Percentiles rank a stretch among this genome's conserved stretches.
These are phyloP conservation scores for Pseudogymnoascus sp. DNA, from an alignment of 2,329 filamentous ascomycete species.

Conservation along the genomic window DNA sequence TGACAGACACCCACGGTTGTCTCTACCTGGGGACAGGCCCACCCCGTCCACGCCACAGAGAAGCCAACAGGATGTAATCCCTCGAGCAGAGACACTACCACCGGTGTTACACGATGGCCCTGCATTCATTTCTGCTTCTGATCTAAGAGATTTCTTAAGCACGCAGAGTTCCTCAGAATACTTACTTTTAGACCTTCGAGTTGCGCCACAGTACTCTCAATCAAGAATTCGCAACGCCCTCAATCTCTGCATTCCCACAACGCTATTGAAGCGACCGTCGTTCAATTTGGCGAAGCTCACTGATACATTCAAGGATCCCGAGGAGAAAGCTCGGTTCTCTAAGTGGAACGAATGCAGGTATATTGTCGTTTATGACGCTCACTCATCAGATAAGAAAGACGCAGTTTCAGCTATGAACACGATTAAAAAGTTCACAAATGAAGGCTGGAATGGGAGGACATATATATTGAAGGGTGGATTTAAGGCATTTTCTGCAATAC, in stretches of 20 bases:
- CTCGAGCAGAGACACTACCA: conserved; percentile 47
- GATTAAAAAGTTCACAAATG: conserved; percentile 82
- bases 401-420: conserved; percentile 75
- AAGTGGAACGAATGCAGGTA: conserved; percentile 66
- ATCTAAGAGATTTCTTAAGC: conserved; percentile 51
- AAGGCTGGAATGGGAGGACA: conserved; percentile 68
- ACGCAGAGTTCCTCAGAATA: conserved; percentile 31
- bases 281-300: conserved; percentile 84
- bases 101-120: conserved; percentile 40
- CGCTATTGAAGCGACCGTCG: conserved; percentile 79
- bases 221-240: conserved; percentile 73
- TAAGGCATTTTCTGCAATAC: conserved; percentile 59
- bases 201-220: conserved; percentile 71
- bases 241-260: conserved; percentile 92
- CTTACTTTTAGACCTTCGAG: conserved; percentile 76
- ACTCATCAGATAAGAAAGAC: conserved; percentile 71
- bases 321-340: conserved; percentile 64
- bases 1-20: conserved; percentile 48
- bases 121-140: conserved; percentile 44
- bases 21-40: conserved; percentile 41
- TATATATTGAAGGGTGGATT: conserved; percentile 80
- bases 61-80: conserved; percentile 17
- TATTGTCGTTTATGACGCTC: conserved; percentile 82
- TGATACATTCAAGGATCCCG: conserved; percentile 71
- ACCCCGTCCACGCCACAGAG: conserved; percentile 34